phyloP scores from a whole-genome alignment of 805 yeast genomes.

The Lipomyces spencermartinsiae region DNA sequence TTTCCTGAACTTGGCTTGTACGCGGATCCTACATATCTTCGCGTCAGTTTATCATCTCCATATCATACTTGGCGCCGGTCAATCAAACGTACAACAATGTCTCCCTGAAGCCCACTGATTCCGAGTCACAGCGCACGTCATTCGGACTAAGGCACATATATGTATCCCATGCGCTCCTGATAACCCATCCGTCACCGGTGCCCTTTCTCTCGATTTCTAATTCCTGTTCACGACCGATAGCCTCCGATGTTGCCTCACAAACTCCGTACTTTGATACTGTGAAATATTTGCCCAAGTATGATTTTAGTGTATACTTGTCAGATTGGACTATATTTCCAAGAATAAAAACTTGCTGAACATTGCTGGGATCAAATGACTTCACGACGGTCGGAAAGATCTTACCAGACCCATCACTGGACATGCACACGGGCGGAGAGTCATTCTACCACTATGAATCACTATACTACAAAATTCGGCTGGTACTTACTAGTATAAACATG shows the following conservation, averaged over 20 bases:
- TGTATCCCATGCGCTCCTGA: slow-evolving; percentile 31
- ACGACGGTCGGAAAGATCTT: slow-evolving; percentile 37
- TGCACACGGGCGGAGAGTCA: slow-evolving; percentile 27
- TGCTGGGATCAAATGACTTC: slow-evolving; percentile 44
- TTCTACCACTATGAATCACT: slow-evolving; percentile 1
- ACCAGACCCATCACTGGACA: slow-evolving; percentile 41
- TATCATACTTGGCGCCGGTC: not conserved
- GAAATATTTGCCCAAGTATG: slow-evolving; percentile 44
- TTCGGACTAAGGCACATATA: slow-evolving; percentile 29
- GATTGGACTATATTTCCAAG: slow-evolving; percentile 36
- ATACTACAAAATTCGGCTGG: not conserved
- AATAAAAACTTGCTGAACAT: slow-evolving; percentile 48
- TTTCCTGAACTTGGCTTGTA: slow-evolving; percentile 40
- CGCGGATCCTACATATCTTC: slow-evolving; percentile 34
- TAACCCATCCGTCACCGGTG: slow-evolving; percentile 40
- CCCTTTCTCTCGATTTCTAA: slow-evolving; percentile 35
- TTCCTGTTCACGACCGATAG: slow-evolving; percentile 46
- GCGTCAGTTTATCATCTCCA: not conserved
- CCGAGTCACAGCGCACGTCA: slow-evolving; percentile 33
- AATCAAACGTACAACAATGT: slow-evolving; percentile 19
- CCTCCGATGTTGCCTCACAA: slow-evolving; percentile 45
- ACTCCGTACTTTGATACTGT: slow-evolving; percentile 35
- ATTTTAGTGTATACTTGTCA: slow-evolving; percentile 43
- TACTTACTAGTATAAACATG: slow-evolving; percentile 39
- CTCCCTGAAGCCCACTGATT: slow-evolving; percentile 34